Evolutionary conservation across 2,329 filamentous ascomycete species (phyloP).

Genomic region (Fusarium pseudocircinatum): DNA sequence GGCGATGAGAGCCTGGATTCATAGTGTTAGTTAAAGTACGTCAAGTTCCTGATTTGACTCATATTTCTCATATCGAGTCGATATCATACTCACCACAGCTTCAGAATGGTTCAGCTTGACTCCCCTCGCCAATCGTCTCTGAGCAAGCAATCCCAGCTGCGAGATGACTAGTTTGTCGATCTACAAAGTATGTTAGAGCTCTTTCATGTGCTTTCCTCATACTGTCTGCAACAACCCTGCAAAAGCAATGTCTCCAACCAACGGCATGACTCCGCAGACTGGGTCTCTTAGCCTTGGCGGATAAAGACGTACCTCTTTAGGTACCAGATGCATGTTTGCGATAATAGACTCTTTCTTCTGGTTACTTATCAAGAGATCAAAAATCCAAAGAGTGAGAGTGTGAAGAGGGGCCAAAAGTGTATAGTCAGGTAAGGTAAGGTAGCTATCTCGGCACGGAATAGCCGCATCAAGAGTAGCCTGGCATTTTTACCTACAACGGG

Average conservation of each 20-base stretch:
- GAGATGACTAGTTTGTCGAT: conserved; percentile 96
- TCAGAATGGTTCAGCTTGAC: conserved; percentile 91
- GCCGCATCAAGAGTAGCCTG: conserved; percentile 28
- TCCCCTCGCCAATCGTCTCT: conserved; percentile 86
- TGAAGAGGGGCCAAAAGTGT: conserved; percentile 3
- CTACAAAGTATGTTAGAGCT: conserved; percentile 56
- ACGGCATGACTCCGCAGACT: conserved; percentile 16
- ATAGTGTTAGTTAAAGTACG: conserved; percentile 9
- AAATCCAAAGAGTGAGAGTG: neutral
- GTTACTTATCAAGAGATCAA: neutral
- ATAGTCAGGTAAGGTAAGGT: neutral
- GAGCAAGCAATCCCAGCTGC: conserved; percentile 86
- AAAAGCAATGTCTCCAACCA: conserved; percentile 22
- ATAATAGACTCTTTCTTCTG: neutral
- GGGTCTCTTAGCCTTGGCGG: conserved; percentile 20
- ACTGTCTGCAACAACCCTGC: conserved; percentile 27
- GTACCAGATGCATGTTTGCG: conserved; percentile 57
- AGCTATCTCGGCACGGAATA: conserved; percentile 24
- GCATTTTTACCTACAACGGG: conserved; percentile 16
- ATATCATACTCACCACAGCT: conserved; percentile 70
- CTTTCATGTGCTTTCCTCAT: neutral
- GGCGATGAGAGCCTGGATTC: conserved; percentile 76
- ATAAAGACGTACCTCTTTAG: conserved; percentile 55
- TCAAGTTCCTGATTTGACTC: neutral
- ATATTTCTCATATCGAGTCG: neutral